These are phyloP conservation scores for Desmodesmus armatus DNA, from an alignment of 139 green algal species.

Conservation along the genomic window DNA sequence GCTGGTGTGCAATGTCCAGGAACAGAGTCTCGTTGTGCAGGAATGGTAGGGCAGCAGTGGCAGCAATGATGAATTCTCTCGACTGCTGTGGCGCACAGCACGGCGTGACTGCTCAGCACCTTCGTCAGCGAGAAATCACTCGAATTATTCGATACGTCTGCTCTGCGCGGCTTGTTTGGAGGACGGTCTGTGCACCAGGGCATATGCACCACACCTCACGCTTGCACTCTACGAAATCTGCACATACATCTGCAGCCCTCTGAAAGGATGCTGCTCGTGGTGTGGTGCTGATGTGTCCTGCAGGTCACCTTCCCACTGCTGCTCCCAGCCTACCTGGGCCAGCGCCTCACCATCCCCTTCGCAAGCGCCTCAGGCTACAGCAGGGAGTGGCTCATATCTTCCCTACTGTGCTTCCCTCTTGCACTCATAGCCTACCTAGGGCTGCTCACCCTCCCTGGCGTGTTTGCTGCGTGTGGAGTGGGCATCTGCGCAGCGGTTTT, in stretches of 20 bases:
- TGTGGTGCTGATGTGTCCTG: background rate
- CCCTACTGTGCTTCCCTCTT: conserved; percentile 56
- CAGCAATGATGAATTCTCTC: too few relatives aligned
- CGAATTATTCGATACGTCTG: too few relatives aligned
- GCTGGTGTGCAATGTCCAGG: too few relatives aligned
- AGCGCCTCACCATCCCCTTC: conserved; percentile 64
- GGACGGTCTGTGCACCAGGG: too few relatives aligned
- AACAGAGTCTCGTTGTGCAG: too few relatives aligned
- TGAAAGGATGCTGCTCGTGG: conserved; percentile 35
- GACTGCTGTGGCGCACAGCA: too few relatives aligned
- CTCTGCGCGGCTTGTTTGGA: too few relatives aligned
- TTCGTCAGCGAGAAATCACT: too few relatives aligned
- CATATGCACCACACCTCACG: too few relatives aligned
- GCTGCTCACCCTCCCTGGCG: conserved; percentile 1
- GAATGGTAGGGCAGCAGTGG: too few relatives aligned
- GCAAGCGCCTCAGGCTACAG: conserved; percentile 66
- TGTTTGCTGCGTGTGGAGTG: conserved; percentile 20
- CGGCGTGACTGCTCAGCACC: too few relatives aligned
- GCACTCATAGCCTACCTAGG: conserved; percentile 54
- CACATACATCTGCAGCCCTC: background rate
- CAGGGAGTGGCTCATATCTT: conserved; percentile 72
- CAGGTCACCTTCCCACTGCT: conserved; percentile 57
- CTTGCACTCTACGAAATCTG: too few relatives aligned
- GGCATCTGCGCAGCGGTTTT: conserved; percentile 26
- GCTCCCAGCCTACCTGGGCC: conserved; percentile 56